Evolutionary conservation across 1,284 basidiomycete genomes (phyloP).

Genomic region (Leccinum ponderosum): DNA sequence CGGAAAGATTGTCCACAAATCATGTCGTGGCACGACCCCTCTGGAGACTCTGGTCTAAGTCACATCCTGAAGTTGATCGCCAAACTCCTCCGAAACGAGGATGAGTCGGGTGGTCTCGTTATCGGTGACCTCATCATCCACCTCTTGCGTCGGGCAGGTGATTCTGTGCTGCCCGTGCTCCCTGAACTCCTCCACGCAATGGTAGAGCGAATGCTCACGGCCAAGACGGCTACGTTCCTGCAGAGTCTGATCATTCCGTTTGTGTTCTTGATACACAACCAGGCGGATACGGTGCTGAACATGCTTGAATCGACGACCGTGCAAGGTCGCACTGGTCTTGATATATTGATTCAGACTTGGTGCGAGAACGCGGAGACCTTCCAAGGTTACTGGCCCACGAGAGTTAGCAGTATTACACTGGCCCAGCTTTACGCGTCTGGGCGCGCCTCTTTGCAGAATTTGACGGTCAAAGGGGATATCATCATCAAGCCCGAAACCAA

Average conservation of each 20-base stretch:
- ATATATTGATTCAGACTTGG: constrained; percentile 87
- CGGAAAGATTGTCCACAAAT: constrained; percentile 87
- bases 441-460: constrained; percentile 60
- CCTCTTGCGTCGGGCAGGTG: constrained; percentile 78
- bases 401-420: constrained; percentile 83
- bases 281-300: constrained; percentile 74
- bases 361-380: constrained; percentile 93
- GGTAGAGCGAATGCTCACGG: constrained; percentile 75
- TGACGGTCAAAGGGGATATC: constrained; percentile 91
- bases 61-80: constrained; percentile 75
- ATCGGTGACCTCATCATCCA: constrained; percentile 96
- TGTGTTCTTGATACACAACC: constrained; percentile 87
- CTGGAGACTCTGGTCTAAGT: constrained; percentile 74
- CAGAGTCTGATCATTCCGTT: constrained; percentile 93
- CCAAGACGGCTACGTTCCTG: constrained; percentile 86
- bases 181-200: constrained; percentile 87
- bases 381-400: constrained; percentile 91
- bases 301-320: constrained; percentile 69
- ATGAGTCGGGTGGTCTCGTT: constrained; percentile 86
- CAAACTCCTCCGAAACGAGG: constrained; percentile 73
- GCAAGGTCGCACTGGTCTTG: constrained; percentile 64
- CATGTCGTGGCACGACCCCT: constrained; percentile 68
- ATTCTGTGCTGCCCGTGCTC: constrained; percentile 78
- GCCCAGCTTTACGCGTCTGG: constrained; percentile 74
- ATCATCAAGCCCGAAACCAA: constrained; percentile 79